Percentiles rank a stretch among this genome's conserved stretches.
Conservation (phyloP, 2,329 filamentous ascomycete species). For the Colletotrichum tofieldiae region DNA sequence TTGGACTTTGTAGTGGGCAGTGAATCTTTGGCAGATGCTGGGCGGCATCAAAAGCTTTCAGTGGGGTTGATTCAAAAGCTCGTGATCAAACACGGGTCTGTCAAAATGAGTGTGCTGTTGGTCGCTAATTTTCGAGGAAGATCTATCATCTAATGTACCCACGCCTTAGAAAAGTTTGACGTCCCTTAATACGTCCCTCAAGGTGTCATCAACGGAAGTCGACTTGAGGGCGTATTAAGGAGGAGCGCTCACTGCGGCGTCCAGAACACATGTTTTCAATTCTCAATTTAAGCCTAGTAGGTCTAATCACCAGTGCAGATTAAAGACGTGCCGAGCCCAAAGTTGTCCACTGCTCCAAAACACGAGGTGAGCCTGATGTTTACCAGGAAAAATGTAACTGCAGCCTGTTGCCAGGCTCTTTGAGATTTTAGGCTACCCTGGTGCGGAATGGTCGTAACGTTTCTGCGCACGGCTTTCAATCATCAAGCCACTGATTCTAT, state of each 20-base stretch:
- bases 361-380: too few species aligned
- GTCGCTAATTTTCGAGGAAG: too few species aligned
- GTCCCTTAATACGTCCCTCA: background rate
- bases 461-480: too few species aligned
- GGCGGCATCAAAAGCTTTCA: too few species aligned
- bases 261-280: background rate
- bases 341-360: background rate
- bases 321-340: background rate
- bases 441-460: too few species aligned
- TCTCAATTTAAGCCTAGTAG: background rate
- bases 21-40: background rate
- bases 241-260: background rate
- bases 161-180: background rate
- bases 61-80: too few species aligned
- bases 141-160: too few species aligned
- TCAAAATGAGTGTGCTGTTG: too few species aligned
- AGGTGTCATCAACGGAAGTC: background rate
- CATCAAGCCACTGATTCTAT: too few species aligned
- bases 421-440: too few species aligned
- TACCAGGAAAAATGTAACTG: too few species aligned
- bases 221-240: background rate
- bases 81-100: background rate
- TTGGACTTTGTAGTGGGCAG: background rate
- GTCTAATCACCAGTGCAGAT: background rate
- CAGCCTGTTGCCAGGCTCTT: too few species aligned